These are phyloP conservation scores for Fusarium veterinarium DNA, from an alignment of 2,329 filamentous ascomycete species.

Conservation along the genomic window DNA sequence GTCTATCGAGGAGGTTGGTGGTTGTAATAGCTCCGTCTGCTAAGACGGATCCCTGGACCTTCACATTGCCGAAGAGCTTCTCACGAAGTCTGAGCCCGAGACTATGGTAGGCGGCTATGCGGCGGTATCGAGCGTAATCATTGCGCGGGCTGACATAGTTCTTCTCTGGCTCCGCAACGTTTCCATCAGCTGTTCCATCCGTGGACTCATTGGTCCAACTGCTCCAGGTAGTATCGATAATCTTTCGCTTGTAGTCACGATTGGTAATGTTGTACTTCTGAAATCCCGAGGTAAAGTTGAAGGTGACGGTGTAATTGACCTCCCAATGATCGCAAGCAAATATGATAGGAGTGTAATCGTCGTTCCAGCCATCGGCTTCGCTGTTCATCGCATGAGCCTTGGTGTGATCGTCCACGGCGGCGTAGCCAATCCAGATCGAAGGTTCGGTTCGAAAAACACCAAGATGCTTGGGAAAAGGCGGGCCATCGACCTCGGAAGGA, in stretches of 20 bases:
- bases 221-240: slow-evolving; percentile 30
- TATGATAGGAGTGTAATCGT: slow-evolving; percentile 23
- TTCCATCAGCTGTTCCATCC: slow-evolving; percentile 30
- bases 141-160: slow-evolving; percentile 31
- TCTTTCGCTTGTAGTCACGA: slow-evolving; percentile 29
- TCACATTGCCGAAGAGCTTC: slow-evolving; percentile 4
- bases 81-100: slow-evolving; percentile 23
- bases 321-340: slow-evolving; percentile 42
- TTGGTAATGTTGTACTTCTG: slow-evolving; percentile 24
- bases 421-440: slow-evolving; percentile 37
- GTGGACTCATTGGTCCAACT: not conserved
- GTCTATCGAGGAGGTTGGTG: slow-evolving; percentile 26
- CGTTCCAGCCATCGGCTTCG: slow-evolving; percentile 4
- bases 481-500: not conserved
- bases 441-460: slow-evolving; percentile 35
- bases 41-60: not conserved
- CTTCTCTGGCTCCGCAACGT: slow-evolving; percentile 10
- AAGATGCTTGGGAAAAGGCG: slow-evolving; percentile 22
- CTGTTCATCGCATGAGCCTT: not conserved
- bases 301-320: slow-evolving; percentile 29
- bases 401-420: slow-evolving; percentile 8
- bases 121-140: slow-evolving; percentile 9
- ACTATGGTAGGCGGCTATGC: slow-evolving; percentile 30
- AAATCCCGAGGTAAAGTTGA: slow-evolving; percentile 30
- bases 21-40: slow-evolving; percentile 3